These are phyloP conservation scores for Exophiala oligosperma DNA, from an alignment of 2,329 filamentous ascomycete species.

Conservation along the genomic window DNA sequence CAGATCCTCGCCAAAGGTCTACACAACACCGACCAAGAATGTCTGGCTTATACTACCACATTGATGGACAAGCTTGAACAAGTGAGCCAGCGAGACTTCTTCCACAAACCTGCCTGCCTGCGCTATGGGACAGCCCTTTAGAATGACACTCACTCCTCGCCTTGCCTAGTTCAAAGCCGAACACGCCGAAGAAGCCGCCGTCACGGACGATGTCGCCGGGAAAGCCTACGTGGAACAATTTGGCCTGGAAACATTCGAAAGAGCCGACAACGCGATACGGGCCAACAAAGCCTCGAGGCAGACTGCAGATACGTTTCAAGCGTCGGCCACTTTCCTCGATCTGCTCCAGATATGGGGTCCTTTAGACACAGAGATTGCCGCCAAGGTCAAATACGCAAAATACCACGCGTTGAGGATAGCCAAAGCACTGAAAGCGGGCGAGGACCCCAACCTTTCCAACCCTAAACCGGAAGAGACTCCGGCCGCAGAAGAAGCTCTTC, in stretches of 20 bases:
- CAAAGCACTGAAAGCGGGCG: constrained; percentile 85
- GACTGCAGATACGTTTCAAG: constrained; percentile 91
- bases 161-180: constrained; percentile 63
- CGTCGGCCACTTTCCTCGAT: constrained; percentile 89
- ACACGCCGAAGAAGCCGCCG: constrained; percentile 75
- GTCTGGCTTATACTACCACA: constrained; percentile 74
- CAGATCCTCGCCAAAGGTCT: constrained; percentile 81
- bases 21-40: constrained; percentile 75
- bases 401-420: constrained; percentile 90
- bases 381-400: constrained; percentile 95
- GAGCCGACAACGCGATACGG: constrained; percentile 78
- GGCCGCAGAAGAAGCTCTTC: constrained; percentile 43
- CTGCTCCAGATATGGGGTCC: constrained; percentile 80
- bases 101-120: no score
- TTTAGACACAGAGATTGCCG: constrained; percentile 70
- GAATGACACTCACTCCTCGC: not conserved
- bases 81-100: constrained; percentile 43
- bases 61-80: constrained; percentile 91
- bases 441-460: constrained; percentile 90
- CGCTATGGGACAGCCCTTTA: no score
- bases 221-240: constrained; percentile 95
- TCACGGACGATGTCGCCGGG: constrained; percentile 80
- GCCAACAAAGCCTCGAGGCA: constrained; percentile 84
- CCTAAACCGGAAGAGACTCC: constrained; percentile 62
- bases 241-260: constrained; percentile 80